phyloP scores from a whole-genome alignment of 1,284 basidiomycete species.

The Porogramme epimiltina region DNA sequence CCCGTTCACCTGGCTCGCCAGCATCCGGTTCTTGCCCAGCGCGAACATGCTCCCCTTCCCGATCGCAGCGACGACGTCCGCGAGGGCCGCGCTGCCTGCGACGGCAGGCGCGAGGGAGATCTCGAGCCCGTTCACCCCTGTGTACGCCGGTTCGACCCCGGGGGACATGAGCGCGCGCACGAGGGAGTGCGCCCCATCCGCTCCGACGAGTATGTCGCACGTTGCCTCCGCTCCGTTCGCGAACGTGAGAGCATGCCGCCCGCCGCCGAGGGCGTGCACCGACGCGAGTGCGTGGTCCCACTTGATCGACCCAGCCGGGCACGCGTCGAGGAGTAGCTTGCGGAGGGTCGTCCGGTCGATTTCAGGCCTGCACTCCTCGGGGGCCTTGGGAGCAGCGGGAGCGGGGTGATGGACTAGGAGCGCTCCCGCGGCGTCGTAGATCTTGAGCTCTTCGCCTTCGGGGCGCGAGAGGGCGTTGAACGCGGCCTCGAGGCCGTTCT shows the following conservation, averaged over 20 bases:
- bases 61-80: not conserved
- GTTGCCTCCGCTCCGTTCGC: not conserved
- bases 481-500: not conserved
- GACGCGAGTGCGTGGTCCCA: not conserved
- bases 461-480: not conserved
- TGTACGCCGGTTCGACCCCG: not conserved
- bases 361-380: not conserved
- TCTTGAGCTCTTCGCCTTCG: not conserved
- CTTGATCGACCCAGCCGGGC: not conserved
- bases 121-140: not conserved
- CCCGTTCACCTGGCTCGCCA: not conserved
- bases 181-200: not conserved
- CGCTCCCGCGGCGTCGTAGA: not conserved
- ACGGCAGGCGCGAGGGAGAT: not conserved
- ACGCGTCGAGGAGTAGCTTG: not conserved
- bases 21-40: not conserved
- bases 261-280: not conserved
- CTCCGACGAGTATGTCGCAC: not conserved
- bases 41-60: not conserved
- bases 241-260: not conserved
- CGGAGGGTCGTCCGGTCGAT: constrained; percentile 1
- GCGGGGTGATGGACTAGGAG: not conserved
- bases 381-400: not conserved
- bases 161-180: not conserved
- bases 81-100: not conserved